Percentiles rank a stretch among this genome's conserved stretches.
Evolutionary conservation across 1,284 basidiomycete species (phyloP).

Genomic region (Ustilago loliicola): DNA sequence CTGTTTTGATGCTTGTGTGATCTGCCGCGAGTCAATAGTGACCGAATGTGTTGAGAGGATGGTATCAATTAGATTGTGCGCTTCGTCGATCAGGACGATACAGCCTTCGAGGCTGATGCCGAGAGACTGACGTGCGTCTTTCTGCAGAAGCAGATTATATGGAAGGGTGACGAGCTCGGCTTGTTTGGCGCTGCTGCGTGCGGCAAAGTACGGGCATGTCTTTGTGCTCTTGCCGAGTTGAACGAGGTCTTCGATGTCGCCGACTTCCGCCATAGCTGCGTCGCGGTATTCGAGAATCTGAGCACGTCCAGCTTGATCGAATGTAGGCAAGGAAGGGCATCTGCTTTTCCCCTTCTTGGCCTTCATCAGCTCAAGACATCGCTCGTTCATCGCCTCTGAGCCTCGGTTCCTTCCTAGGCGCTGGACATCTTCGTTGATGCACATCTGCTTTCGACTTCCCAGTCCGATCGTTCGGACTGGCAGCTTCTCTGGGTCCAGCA

Average conservation of each 20-base stretch:
- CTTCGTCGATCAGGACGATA: constrained; percentile 93
- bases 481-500: constrained; percentile 29
- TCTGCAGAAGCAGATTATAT: constrained; percentile 91
- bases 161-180: constrained; percentile 93
- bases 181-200: constrained; percentile 85
- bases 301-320: constrained; percentile 60
- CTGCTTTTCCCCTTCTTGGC: constrained; percentile 43
- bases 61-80: constrained; percentile 83
- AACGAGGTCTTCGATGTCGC: constrained; percentile 94
- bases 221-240: constrained; percentile 77
- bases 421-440: constrained; percentile 86
- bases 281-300: constrained; percentile 89
- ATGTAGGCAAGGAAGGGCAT: constrained; percentile 83
- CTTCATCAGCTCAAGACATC: constrained; percentile 86
- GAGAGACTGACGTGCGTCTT: constrained; percentile 85
- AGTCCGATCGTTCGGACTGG: constrained; percentile 72
- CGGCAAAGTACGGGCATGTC: constrained; percentile 93
- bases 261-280: constrained; percentile 82
- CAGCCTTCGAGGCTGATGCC: constrained; percentile 80
- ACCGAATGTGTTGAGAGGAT: constrained; percentile 87
- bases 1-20: constrained; percentile 80
- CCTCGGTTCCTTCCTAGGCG: constrained; percentile 71
- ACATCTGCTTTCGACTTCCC: constrained; percentile 91
- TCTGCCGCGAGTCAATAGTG: constrained; percentile 76
- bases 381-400: constrained; percentile 87